phyloP scores from a whole-genome alignment of 1,139 yeast species.

The Magnusiomyces tetraspermus region DNA sequence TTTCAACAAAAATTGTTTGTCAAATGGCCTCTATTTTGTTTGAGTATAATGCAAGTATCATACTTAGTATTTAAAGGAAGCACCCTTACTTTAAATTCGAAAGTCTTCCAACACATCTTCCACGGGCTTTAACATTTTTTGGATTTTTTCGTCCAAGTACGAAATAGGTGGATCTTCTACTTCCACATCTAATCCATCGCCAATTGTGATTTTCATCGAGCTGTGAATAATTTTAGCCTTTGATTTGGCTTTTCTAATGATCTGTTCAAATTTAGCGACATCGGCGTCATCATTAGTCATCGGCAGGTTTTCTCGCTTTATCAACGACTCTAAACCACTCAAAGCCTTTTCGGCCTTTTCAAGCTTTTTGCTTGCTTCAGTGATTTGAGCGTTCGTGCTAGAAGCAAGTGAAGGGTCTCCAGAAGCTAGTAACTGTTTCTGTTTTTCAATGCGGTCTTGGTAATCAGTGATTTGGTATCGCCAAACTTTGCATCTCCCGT shows the following conservation, averaged over 20 bases:
- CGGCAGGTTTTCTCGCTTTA: constrained; percentile 17
- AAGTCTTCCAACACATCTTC: constrained; percentile 5
- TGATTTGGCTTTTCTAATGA: constrained; percentile 27
- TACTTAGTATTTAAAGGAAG: too few species aligned
- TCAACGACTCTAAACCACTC: not conserved
- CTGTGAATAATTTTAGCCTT: constrained; percentile 27
- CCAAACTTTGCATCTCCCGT: constrained; percentile 43
- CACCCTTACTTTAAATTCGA: not conserved
- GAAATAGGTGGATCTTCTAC: not conserved
- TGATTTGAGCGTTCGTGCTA: constrained; percentile 3
- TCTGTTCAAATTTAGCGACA: constrained; percentile 26
- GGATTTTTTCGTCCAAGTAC: not conserved
- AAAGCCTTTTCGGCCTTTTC: constrained; percentile 13
- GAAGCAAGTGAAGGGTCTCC: not conserved
- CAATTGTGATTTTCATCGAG: constrained; percentile 18
- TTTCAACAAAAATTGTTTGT: too few species aligned
- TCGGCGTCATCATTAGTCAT: constrained; percentile 25
- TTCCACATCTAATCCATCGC: not conserved
- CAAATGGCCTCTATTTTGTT: too few species aligned
- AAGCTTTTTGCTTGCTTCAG: not conserved
- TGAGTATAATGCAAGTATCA: too few species aligned
- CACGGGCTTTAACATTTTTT: not conserved
- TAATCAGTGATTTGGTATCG: constrained; percentile 9
- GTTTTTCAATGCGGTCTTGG: not conserved
- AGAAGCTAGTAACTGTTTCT: not conserved